These are phyloP conservation scores for Trametes polyzona DNA, from an alignment of 1,284 basidiomycete species.

Conservation along the genomic window DNA sequence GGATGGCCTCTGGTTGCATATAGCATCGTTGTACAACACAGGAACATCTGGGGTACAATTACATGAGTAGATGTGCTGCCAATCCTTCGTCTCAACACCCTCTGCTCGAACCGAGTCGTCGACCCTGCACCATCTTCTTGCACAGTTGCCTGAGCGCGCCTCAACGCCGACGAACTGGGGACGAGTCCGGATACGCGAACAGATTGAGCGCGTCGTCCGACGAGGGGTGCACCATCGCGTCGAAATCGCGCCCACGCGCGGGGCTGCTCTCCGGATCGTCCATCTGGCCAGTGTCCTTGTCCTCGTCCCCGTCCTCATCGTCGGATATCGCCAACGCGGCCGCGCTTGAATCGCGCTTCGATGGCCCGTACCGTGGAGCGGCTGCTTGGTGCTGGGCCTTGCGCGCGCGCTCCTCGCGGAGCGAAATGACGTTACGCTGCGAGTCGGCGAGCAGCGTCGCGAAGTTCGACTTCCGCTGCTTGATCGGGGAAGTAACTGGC, in stretches of 20 bases:
- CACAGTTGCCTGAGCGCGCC: too few species aligned
- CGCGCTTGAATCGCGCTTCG: too few species aligned
- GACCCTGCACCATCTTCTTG: too few species aligned
- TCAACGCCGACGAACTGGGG: slow-evolving; percentile 14
- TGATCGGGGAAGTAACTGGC: background rate
- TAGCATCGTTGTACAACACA: too few species aligned
- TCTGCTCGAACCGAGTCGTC: too few species aligned
- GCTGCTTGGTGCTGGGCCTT: background rate
- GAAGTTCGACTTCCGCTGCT: slow-evolving; percentile 34
- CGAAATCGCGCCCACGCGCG: slow-evolving; percentile 9
- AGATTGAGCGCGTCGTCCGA: slow-evolving; percentile 59
- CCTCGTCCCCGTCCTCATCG: slow-evolving; percentile 1
- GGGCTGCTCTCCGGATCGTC: slow-evolving; percentile 22
- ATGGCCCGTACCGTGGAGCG: background rate
- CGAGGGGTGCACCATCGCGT: slow-evolving; percentile 29
- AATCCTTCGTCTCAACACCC: too few species aligned
- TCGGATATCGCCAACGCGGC: background rate
- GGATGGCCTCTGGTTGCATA: too few species aligned
- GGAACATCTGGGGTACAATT: too few species aligned
- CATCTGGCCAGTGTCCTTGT: background rate
- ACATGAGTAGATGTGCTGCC: too few species aligned
- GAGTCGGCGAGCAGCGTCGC: slow-evolving; percentile 50
- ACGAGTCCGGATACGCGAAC: slow-evolving; percentile 44
- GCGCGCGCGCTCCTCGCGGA: slow-evolving; percentile 19
- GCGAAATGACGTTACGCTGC: slow-evolving; percentile 41